These are phyloP conservation scores for Neoboletus magnificus DNA, from an alignment of 768 basidiomycete species.

Conservation along the genomic window DNA sequence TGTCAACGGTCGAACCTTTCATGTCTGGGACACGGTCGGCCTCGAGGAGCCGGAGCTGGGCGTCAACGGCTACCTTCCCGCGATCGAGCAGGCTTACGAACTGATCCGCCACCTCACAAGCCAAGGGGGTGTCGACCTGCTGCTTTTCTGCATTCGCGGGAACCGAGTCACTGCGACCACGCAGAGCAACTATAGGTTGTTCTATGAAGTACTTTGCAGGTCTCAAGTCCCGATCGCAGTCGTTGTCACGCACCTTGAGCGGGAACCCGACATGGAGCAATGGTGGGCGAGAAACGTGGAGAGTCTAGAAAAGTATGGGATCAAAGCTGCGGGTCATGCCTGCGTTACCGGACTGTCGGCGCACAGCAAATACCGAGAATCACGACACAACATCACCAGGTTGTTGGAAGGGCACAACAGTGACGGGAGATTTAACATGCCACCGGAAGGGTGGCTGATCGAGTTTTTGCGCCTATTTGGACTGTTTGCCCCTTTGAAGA, in stretches of 20 bases:
- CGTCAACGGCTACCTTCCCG: constrained; percentile 24
- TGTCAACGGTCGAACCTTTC: constrained; percentile 14
- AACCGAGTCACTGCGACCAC: constrained; percentile 38
- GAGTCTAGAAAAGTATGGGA: constrained; percentile 23
- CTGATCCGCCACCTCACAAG: constrained; percentile 33
- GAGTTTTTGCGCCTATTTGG: constrained; percentile 26
- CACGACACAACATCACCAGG: constrained; percentile 12
- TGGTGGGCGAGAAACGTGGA: constrained; percentile 33
- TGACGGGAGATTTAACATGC: constrained; percentile 25
- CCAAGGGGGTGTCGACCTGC: constrained; percentile 37
- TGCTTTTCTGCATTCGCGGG: constrained; percentile 41
- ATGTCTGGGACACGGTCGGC: constrained; percentile 36
- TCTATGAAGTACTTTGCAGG: constrained; percentile 42
- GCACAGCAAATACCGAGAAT: constrained; percentile 28
- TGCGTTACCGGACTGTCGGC: constrained; percentile 34
- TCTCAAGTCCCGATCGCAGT: constrained; percentile 30
- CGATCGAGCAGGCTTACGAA: constrained; percentile 27
- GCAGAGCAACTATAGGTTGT: constrained; percentile 40
- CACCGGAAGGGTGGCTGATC: constrained; percentile 22
- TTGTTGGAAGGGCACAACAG: constrained; percentile 15
- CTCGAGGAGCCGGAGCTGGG: constrained; percentile 32
- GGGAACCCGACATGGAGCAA: constrained; percentile 31
- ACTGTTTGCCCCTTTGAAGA: constrained; percentile 22
- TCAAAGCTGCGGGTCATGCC: constrained; percentile 30
- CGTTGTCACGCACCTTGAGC: constrained; percentile 41